A percentile compares a stretch with the other conserved stretches of the same genome.
These are phyloP conservation scores for Ogataea nakhonphanomensis DNA, from an alignment of 805 yeast species.

Conservation along the genomic window DNA sequence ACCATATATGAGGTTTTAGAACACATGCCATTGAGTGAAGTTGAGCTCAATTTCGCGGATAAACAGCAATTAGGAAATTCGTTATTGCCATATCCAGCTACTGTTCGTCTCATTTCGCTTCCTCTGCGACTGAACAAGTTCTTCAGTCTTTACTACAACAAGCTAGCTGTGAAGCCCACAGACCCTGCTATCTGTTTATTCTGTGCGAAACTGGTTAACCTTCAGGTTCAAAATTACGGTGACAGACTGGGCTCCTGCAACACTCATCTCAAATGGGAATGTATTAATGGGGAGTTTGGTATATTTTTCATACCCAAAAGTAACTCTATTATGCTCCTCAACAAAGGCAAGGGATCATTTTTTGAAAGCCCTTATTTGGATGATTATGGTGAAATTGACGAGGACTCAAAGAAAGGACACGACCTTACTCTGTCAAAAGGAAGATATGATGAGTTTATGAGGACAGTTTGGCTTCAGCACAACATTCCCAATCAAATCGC, in stretches of 20 bases:
- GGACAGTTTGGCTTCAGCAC: constrained; percentile 73
- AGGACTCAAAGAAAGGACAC: constrained; percentile 65
- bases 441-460: constrained; percentile 63
- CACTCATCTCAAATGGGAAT: constrained; percentile 60
- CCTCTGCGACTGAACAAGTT: constrained; percentile 68
- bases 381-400: constrained; percentile 80
- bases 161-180: constrained; percentile 40
- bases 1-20: constrained; percentile 28
- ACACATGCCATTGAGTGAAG: constrained; percentile 13
- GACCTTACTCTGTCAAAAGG: constrained; percentile 61
- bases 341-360: constrained; percentile 80
- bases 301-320: constrained; percentile 70
- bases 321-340: constrained; percentile 57
- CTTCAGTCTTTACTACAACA: constrained; percentile 56
- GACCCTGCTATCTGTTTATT: constrained; percentile 87
- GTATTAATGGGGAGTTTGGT: constrained; percentile 61
- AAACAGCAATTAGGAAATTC: constrained; percentile 12
- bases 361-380: constrained; percentile 81
- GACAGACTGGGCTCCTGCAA: constrained; percentile 73
- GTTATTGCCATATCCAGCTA: constrained; percentile 60
- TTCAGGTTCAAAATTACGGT: constrained; percentile 60
- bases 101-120: constrained; percentile 54
- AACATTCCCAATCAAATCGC: constrained; percentile 75
- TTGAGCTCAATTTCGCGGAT: constrained; percentile 9
- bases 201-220: constrained; percentile 67